Evolutionary conservation across 805 yeast genomes (phyloP).

Genomic region (Candida pini): DNA sequence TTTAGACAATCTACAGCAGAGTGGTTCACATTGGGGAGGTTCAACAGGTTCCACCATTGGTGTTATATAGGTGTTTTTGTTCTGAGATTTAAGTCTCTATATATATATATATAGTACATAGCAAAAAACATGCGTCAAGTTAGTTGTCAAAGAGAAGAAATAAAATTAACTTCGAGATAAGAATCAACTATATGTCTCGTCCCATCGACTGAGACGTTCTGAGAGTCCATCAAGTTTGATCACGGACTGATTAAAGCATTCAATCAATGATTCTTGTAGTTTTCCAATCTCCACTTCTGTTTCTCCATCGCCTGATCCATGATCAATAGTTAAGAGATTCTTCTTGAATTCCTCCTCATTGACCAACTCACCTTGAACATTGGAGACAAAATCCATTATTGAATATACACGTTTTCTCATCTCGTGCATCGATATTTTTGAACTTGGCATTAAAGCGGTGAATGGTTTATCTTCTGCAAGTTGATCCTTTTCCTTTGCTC

Average conservation of each 20-base stretch:
- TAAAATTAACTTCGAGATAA: slow-evolving; percentile 10
- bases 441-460: slow-evolving; percentile 78
- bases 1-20: slow-evolving; percentile 23
- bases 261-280: slow-evolving; percentile 36
- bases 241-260: slow-evolving; percentile 55
- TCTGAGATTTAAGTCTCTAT: too few relatives aligned
- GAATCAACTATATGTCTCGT: slow-evolving; percentile 54
- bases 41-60: too few relatives aligned
- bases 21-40: slow-evolving; percentile 18
- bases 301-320: slow-evolving; percentile 26
- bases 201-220: slow-evolving; percentile 70
- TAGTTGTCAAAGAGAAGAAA: background rate
- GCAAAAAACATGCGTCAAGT: too few relatives aligned
- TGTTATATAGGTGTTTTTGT: too few relatives aligned
- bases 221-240: slow-evolving; percentile 68
- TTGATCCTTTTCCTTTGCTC: slow-evolving; percentile 20
- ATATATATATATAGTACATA: too few relatives aligned
- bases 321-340: slow-evolving; percentile 18
- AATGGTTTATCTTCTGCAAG: slow-evolving; percentile 64
- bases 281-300: slow-evolving; percentile 21
- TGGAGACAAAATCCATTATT: slow-evolving; percentile 82
- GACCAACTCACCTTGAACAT: slow-evolving; percentile 79
- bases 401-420: slow-evolving; percentile 86
- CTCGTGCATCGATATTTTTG: slow-evolving; percentile 69
- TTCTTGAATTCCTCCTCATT: slow-evolving; percentile 61